These are phyloP conservation scores for Neofusicoccum cordaticola DNA, from an alignment of 2,329 filamentous ascomycete genomes.

Conservation along the genomic window DNA sequence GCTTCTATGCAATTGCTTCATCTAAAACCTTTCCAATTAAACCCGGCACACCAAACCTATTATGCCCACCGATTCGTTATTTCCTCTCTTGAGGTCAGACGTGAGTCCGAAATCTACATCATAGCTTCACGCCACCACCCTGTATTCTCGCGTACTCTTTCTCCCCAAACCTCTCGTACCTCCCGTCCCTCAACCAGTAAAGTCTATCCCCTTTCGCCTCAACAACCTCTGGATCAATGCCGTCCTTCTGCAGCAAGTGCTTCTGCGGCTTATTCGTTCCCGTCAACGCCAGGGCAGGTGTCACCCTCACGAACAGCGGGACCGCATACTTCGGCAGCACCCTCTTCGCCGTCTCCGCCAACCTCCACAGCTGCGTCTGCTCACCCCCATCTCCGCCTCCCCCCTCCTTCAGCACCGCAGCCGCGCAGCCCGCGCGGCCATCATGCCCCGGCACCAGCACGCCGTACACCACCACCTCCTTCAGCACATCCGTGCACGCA, in stretches of 20 bases:
- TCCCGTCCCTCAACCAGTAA: slow-evolving; percentile 12
- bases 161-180: slow-evolving; percentile 6
- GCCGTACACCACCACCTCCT: slow-evolving; percentile 50
- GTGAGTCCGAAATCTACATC: not conserved
- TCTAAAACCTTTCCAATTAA: not conserved
- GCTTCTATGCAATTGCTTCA: too few relatives aligned
- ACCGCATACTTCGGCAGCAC: slow-evolving; percentile 71
- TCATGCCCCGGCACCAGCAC: slow-evolving; percentile 48
- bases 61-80: not conserved
- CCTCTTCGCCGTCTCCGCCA: slow-evolving; percentile 47
- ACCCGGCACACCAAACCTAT: not conserved
- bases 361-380: not conserved
- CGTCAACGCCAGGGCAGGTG: slow-evolving; percentile 58
- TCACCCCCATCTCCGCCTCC: not conserved
- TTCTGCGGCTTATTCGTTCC: slow-evolving; percentile 84
- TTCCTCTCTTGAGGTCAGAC: not conserved
- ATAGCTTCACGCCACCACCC: slow-evolving; percentile 12
- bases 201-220: slow-evolving; percentile 32
- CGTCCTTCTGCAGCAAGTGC: slow-evolving; percentile 64
- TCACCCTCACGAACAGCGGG: slow-evolving; percentile 67
- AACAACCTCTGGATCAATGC: slow-evolving; percentile 57
- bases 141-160: slow-evolving; percentile 1
- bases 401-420: slow-evolving; percentile 23
- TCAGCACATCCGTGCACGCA: slow-evolving; percentile 33
- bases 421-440: slow-evolving; percentile 55